These are phyloP conservation scores for Wickerhamiella dianesei DNA, from an alignment of 805 yeast species.

Conservation along the genomic window DNA sequence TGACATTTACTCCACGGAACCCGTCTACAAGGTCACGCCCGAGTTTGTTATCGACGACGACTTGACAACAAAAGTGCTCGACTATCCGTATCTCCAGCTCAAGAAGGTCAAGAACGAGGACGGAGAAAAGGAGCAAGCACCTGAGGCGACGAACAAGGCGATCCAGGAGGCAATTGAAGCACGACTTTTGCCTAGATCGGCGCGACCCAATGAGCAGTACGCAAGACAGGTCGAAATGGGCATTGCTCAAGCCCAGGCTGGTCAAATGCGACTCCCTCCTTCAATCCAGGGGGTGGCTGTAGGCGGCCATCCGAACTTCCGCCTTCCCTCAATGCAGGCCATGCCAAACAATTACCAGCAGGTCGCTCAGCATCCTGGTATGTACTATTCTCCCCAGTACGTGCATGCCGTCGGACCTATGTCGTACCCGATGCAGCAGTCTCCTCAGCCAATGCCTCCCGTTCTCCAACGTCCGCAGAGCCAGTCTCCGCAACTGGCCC, in stretches of 20 bases:
- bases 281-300: neutral
- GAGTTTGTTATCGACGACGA: neutral
- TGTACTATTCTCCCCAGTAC: neutral
- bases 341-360: neutral
- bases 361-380: neutral
- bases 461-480: neutral
- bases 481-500: neutral
- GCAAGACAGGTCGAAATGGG: too few species aligned
- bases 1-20: neutral
- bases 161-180: neutral
- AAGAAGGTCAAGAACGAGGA: neutral
- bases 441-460: neutral
- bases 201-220: neutral
- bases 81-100: neutral
- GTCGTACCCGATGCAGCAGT: neutral
- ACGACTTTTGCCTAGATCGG: neutral
- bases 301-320: neutral
- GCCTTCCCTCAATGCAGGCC: neutral
- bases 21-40: neutral
- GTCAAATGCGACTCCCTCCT: too few species aligned
- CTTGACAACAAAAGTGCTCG: neutral
- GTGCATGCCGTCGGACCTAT: neutral
- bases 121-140: neutral
- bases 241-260: neutral
- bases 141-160: neutral